Evolutionary conservation across 2,329 filamentous ascomycete species (phyloP).

Genomic region (Phialocephala sp.): DNA sequence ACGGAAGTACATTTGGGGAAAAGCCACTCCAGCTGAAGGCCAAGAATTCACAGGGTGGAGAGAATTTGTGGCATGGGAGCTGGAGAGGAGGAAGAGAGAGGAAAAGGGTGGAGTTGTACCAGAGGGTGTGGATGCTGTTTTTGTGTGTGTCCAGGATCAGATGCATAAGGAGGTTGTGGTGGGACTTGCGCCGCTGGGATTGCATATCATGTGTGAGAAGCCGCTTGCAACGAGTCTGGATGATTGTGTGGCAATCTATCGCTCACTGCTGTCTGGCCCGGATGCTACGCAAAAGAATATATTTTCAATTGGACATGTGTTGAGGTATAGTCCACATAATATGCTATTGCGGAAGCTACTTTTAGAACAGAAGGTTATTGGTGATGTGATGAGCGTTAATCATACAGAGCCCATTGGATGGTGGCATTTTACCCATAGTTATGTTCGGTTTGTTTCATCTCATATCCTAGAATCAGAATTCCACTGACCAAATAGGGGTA

Average conservation of each 20-base stretch:
- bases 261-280: constrained; percentile 52
- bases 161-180: constrained; percentile 84
- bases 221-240: constrained; percentile 79
- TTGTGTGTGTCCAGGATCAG: constrained; percentile 82
- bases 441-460: constrained; percentile 65
- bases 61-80: constrained; percentile 76
- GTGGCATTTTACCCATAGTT: constrained; percentile 93
- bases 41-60: constrained; percentile 72
- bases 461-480: not conserved
- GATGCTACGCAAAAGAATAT: constrained; percentile 52
- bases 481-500: constrained; percentile 60
- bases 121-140: constrained; percentile 58
- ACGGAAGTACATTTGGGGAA: constrained; percentile 73
- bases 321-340: constrained; percentile 93
- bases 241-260: constrained; percentile 78
- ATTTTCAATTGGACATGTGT: constrained; percentile 91
- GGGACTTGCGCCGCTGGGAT: constrained; percentile 69
- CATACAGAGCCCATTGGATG: constrained; percentile 94
- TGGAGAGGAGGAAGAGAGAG: constrained; percentile 59
- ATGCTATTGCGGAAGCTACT: constrained; percentile 80
- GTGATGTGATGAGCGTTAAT: constrained; percentile 82
- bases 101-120: constrained; percentile 51
- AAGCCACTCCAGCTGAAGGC: constrained; percentile 43
- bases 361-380: constrained; percentile 75
- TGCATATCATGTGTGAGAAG: constrained; percentile 95